Evolutionary conservation across 1,284 basidiomycete genomes (phyloP), one percentile per base, ranked within the genome.

Genomic region (Peniophora sp.): DNA sequence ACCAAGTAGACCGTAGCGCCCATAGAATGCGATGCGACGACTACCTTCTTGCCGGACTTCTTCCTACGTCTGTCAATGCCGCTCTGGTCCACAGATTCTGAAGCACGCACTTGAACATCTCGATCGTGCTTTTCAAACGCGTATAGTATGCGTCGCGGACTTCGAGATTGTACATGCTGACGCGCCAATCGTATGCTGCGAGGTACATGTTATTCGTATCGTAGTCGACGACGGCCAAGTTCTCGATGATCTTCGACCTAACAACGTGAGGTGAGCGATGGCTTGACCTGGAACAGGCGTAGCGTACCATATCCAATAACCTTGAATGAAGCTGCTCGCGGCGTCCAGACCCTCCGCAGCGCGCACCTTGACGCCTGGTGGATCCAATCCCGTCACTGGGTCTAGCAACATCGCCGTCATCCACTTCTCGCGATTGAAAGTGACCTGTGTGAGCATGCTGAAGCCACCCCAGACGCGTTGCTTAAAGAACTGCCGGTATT

Each of bases 71-170:
- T 14, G 6, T 32, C 27, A 32, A 12, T 12, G 27, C 27, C 27
- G 12, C 12, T 12, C 27, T 44, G 47, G 44, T 50, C 48, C 32
- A 45, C 19, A 19, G 19, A 12, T 32, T 32, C 27, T 32, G 5
- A n/a, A n/a, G n/a, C 22, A 53, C 23, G 65, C 75, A 87, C 87
- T 79, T 84, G 63, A 95, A 84, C 45, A 85, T 75, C 68, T 99
- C 96, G 47, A 98, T 90, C 3, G 80, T 86, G 6, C 73, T 63
- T 69, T 97, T 97, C 47, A 99, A 75, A 52, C 80, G 82, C 0
- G 90, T 92, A 62, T 97, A 98, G 68, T 95, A 98, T 2, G 85
- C 85, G 65, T 99, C 97, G 27, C 97, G 81, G 57, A 87, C 85
- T 69, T 99, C 94, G 2, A 89, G 71, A 62, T 99, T 98, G 69